These are phyloP conservation scores for Fusarium floridanum DNA, from an alignment of 2,329 filamentous ascomycete species.

Conservation along the genomic window DNA sequence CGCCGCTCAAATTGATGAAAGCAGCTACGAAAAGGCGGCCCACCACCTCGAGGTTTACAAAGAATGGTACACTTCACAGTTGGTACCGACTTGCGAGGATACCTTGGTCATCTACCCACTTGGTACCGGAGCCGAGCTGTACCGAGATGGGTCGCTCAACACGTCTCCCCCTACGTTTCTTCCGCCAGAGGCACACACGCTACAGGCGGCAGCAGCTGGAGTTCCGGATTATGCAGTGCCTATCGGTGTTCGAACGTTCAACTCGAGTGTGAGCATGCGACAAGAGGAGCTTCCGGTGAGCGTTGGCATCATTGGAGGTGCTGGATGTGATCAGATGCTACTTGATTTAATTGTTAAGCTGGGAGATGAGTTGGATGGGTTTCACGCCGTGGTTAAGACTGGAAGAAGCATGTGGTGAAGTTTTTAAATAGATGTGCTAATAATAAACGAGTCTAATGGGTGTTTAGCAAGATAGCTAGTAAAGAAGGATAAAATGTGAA, in stretches of 20 bases:
- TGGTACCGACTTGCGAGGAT: background rate
- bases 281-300: constrained; percentile 4
- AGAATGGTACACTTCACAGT: background rate
- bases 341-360: background rate
- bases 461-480: background rate
- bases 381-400: background rate
- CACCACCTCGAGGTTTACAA: background rate
- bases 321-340: constrained; percentile 2
- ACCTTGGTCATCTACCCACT: background rate
- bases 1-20: background rate
- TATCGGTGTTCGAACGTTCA: background rate
- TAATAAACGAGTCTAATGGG: background rate
- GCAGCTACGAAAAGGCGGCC: background rate
- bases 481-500: background rate
- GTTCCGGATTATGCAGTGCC: background rate
- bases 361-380: background rate
- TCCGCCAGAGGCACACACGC: background rate
- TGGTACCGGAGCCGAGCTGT: background rate
- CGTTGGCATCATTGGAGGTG: background rate
- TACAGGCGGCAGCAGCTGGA: background rate
- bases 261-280: background rate
- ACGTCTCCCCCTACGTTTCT: background rate
- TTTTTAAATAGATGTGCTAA: background rate
- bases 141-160: background rate
- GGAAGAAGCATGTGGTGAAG: background rate